Percentiles rank a stretch among this genome's conserved stretches.
Evolutionary conservation across 306 rosid genomes (phyloP).

Genomic region (Casuarina glauca): DNA sequence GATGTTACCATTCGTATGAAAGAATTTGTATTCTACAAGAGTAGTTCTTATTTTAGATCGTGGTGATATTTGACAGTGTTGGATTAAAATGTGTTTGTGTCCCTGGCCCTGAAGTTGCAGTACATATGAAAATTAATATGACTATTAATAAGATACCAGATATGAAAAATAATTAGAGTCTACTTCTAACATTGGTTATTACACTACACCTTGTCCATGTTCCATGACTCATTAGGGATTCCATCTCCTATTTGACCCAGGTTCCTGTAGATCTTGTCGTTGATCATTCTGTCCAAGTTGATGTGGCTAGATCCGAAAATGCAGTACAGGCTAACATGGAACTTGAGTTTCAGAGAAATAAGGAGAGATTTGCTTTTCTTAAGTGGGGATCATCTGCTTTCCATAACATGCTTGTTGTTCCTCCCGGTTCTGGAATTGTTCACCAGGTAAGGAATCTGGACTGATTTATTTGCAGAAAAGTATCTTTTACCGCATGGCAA

Average conservation of each 20-base stretch:
- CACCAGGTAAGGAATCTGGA: constrained; percentile 6
- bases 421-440: constrained; percentile 15
- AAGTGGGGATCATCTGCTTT: constrained; percentile 17
- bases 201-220: neutral
- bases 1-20: neutral
- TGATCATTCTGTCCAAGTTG: constrained; percentile 17
- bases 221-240: neutral
- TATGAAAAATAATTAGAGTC: neutral
- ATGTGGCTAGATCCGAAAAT: constrained; percentile 10
- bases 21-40: neutral
- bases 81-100: neutral
- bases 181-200: neutral
- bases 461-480: neutral
- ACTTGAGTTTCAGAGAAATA: constrained; percentile 5
- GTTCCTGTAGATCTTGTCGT: constrained; percentile 12
- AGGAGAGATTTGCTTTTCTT: constrained; percentile 16
- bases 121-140: neutral
- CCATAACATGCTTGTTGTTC: constrained; percentile 10
- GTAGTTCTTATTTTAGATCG: neutral
- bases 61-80: neutral
- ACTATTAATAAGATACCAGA: neutral
- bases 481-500: neutral
- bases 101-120: neutral
- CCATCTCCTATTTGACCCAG: neutral
- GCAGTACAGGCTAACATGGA: constrained; percentile 13